Conservation (phyloP, 805 yeast genomes). For the Spathaspora hagerdaliae region DNA sequence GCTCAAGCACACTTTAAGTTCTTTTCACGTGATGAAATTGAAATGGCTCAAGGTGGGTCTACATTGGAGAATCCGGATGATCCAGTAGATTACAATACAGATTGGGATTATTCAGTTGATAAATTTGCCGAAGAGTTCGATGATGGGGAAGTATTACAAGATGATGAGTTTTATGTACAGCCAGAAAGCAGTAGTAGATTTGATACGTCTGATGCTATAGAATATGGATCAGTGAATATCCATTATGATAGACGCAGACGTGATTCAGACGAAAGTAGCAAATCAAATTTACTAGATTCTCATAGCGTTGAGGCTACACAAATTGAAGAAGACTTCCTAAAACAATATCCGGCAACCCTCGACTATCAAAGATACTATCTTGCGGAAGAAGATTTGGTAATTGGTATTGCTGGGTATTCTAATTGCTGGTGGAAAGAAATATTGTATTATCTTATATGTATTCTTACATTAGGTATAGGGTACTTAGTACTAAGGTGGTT, state of each 20-base stretch:
- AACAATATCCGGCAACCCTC: conserved; percentile 32
- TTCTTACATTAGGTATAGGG: conserved; percentile 64
- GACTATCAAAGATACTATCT: conserved; percentile 80
- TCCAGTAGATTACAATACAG: conserved; percentile 67
- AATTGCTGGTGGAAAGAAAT: conserved; percentile 45
- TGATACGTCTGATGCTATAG: conserved; percentile 9
- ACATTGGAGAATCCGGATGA: conserved; percentile 57
- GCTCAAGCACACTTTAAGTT: conserved; percentile 59
- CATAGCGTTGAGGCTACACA: conserved; percentile 14
- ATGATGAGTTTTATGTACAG: neutral
- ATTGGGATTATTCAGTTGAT: conserved; percentile 66
- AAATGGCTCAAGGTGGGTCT: conserved; percentile 84
- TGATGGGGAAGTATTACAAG: conserved; percentile 1
- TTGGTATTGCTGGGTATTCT: conserved; percentile 89
- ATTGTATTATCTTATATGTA: conserved; percentile 52
- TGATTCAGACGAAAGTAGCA: conserved; percentile 12
- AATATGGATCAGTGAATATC: conserved; percentile 24
- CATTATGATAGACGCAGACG: conserved; percentile 22
- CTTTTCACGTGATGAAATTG: conserved; percentile 79
- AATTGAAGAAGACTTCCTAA: conserved; percentile 15
- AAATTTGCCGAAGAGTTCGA: conserved; percentile 23
- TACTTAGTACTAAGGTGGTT: conserved; percentile 81
- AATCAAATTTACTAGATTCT: conserved; percentile 11
- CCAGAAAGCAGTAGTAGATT: conserved; percentile 3
- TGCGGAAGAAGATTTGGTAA: conserved; percentile 91